Base-by-base conservation (phyloP, 768 basidiomycete species). In the Leccinum truebloodii region DNA sequence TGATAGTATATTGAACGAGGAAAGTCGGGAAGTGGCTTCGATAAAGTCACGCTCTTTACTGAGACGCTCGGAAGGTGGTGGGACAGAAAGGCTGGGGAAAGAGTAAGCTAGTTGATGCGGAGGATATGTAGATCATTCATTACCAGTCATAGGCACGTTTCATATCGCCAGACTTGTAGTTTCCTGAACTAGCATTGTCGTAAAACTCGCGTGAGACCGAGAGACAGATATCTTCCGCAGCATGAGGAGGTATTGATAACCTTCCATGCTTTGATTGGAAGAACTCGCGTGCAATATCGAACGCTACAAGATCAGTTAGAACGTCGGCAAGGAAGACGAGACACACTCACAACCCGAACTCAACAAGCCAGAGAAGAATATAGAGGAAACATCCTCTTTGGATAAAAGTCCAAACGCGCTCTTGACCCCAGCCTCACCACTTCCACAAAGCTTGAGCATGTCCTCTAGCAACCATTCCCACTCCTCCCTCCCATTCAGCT, bases 71-170 rank as follows among this genome's bases (percentile, higher is more conserved):
- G 94, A 88, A 4, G 79, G 74, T 6, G 78, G 78, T 1, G 91
- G 86, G 13, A 98, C 90, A 54, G 87, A 79, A 57, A 98, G 80
- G 67, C 96, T 98, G 68, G 57, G 55, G 30, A 57, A 59, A 26
- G 60, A 26, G 48, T 69, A 46, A 66, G 59, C 24, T 3, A 53
- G 26, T 50, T 52, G 50, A 5, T 26, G 13, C 24, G 34, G 16
- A 16, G 24, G 9, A 30, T 0, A 41, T 30, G 37, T 12, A 13
- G 35, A 37, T 30, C 41, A 68, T 61, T 73, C 50, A 68, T 62
- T 73, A 97, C 96, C 97, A 98, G 59, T 96, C 93, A 73, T 95
- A 95, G 1, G 97, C 97, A 53, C 94, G 79, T 72, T 94, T 96
- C 95, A 99, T 98, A 55, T 96, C 94, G 4, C 96, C 95, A 39